Conservation (phyloP, 1,284 basidiomycete species). For the Schizophyllum amplum region DNA sequence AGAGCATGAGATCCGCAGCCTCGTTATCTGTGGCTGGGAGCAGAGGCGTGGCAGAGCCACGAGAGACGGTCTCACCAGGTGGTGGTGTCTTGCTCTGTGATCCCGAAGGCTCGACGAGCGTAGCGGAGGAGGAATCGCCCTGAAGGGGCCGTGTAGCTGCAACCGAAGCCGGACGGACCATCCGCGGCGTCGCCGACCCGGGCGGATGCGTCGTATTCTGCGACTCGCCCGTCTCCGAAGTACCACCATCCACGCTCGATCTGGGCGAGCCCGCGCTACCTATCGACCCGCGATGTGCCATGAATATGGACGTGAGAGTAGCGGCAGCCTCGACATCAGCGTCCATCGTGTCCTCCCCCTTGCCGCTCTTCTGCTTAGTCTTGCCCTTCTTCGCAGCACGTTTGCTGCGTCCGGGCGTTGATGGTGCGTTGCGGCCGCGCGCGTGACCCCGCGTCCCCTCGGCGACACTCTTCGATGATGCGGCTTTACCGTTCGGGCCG, state of each 20-base stretch:
- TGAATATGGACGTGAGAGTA: conserved; percentile 62
- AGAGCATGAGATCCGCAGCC: conserved; percentile 73
- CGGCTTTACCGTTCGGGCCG: conserved; percentile 24
- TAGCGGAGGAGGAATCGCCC: conserved; percentile 18
- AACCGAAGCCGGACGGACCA: conserved; percentile 10
- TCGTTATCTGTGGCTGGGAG: conserved; percentile 57
- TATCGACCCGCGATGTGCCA: conserved; percentile 53
- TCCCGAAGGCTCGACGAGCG: conserved; percentile 1
- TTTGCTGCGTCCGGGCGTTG: conserved; percentile 17
- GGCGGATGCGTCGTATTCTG: conserved; percentile 50
- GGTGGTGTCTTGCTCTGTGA: conserved; percentile 12
- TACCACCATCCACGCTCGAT: conserved; percentile 51
- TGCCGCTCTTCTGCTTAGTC: conserved; percentile 31
- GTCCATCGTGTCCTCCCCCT: conserved; percentile 41
- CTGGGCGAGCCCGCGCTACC: conserved; percentile 54
- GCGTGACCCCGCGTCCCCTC: conserved; percentile 36
- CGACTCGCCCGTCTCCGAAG: conserved; percentile 43
- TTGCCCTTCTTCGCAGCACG: conserved; percentile 42
- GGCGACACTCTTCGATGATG: conserved; percentile 31
- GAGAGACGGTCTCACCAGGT: conserved; percentile 5
- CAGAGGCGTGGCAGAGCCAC: conserved; percentile 22
- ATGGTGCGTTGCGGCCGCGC: background rate
- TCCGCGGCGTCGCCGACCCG: conserved; percentile 25
- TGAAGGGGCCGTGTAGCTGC: background rate
- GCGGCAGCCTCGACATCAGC: conserved; percentile 75